Conservation (phyloP, 2,329 filamentous ascomycete species). For the Alternaria metachromatica region DNA sequence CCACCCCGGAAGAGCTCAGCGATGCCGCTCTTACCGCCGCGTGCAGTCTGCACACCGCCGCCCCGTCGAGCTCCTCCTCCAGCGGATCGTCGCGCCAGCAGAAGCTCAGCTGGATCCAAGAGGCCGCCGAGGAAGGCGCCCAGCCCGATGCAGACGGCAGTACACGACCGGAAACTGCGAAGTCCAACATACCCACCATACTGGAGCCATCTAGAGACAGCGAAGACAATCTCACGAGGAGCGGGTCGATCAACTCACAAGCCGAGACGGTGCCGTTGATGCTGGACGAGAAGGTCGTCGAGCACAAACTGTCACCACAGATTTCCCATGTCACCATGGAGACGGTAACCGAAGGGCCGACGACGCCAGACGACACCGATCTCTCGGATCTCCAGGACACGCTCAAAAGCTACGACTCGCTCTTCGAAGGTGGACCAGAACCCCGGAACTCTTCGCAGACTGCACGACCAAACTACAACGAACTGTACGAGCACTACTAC, state of each 20-base stretch:
- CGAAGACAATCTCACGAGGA: constrained; percentile 15
- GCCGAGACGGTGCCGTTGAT: constrained; percentile 24
- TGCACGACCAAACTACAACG: constrained; percentile 46
- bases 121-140: constrained; percentile 79
- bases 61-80: constrained; percentile 84
- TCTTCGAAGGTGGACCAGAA: constrained; percentile 49
- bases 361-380: constrained; percentile 26
- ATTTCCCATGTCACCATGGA: constrained; percentile 33
- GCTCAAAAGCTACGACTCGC: constrained; percentile 42
- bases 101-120: constrained; percentile 89
- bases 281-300: constrained; percentile 18
- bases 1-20: constrained; percentile 76
- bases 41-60: constrained; percentile 87
- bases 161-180: constrained; percentile 30
- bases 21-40: constrained; percentile 87
- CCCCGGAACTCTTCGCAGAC: constrained; percentile 53
- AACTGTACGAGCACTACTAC: constrained; percentile 57
- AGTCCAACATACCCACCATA: constrained; percentile 32
- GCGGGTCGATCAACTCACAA: constrained; percentile 18
- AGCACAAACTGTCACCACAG: constrained; percentile 19
- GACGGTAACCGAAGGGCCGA: constrained; percentile 26
- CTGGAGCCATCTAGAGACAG: constrained; percentile 21
- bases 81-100: constrained; percentile 76
- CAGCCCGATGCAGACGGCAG: constrained; percentile 39
- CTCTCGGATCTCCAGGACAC: constrained; percentile 32